Percentiles rank a stretch among this genome's conserved stretches.
Evolutionary conservation across 495 filamentous ascomycete genomes (phyloP).

Genomic region (Bacidia rubella): DNA sequence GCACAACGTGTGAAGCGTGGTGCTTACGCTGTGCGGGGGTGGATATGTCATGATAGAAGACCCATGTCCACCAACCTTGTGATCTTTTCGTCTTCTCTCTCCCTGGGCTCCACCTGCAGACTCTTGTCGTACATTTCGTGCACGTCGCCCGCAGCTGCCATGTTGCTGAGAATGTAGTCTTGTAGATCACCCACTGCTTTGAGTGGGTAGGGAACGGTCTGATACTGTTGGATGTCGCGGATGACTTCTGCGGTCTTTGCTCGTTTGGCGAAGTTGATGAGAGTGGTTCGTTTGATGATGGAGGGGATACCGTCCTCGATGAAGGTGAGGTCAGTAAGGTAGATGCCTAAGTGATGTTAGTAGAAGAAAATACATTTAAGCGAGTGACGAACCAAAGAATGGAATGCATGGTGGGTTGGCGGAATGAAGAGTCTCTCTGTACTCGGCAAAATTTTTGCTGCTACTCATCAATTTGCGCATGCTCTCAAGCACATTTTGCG

Average conservation of each 20-base stretch:
- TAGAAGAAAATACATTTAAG: not conserved
- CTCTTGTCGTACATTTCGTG: conserved; percentile 99
- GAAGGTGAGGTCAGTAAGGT: conserved; percentile 94
- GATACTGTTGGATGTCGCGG: conserved; percentile 94
- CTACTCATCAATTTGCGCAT: conserved; percentile 95
- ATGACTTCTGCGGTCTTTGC: conserved; percentile 97
- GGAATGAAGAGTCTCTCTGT: conserved; percentile 79
- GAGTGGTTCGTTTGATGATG: conserved; percentile 80
- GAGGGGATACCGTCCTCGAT: conserved; percentile 97
- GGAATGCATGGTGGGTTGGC: conserved; percentile 96
- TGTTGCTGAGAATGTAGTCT: conserved; percentile 91
- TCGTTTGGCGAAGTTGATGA: conserved; percentile 97
- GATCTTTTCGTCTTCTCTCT: conserved; percentile 92
- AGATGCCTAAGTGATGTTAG: conserved; percentile 54
- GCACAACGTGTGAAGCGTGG: conserved; percentile 10
- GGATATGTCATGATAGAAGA: conserved; percentile 6
- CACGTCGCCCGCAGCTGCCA: conserved; percentile 85
- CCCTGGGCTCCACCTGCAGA: conserved; percentile 80
- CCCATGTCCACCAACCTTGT: conserved; percentile 43
- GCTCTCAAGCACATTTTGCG: conserved; percentile 62
- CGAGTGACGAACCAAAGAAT: conserved; percentile 67
- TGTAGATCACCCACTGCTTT: conserved; percentile 83
- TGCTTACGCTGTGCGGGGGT: conserved; percentile 16
- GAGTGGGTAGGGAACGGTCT: conserved; percentile 86
- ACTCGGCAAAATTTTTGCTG: conserved; percentile 96